Percentiles rank a stretch among this genome's conserved stretches.
Evolutionary conservation across 2,329 filamentous ascomycete species (phyloP).

Genomic region (Hymenoscyphus scutula): DNA sequence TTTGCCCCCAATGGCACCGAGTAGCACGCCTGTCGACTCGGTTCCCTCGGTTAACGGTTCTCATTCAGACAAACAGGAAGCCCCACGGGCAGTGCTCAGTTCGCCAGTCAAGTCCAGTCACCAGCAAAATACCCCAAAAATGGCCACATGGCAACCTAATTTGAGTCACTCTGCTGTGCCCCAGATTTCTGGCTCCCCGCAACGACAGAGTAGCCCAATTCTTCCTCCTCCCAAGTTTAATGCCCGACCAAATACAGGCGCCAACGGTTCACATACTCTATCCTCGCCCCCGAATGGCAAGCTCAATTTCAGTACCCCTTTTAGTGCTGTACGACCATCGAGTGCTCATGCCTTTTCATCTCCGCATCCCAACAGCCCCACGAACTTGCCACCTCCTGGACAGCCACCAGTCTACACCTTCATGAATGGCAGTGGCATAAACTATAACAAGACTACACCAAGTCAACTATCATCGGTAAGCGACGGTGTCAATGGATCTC

Average conservation of each 20-base stretch:
- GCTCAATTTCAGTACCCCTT: constrained; percentile 11
- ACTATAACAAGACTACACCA: constrained; percentile 12
- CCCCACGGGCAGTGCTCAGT: background rate
- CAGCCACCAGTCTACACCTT: constrained; percentile 30
- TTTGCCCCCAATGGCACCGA: constrained; percentile 24
- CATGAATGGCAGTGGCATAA: constrained; percentile 26
- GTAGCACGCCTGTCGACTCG: constrained; percentile 19
- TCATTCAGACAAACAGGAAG: background rate
- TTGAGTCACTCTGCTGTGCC: constrained; percentile 17
- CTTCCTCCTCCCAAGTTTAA: constrained; percentile 10
- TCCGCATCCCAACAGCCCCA: constrained; percentile 35
- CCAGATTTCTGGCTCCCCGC: constrained; percentile 16
- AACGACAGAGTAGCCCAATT: constrained; percentile 13
- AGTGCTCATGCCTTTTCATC: constrained; percentile 36
- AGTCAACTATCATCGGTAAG: constrained; percentile 3
- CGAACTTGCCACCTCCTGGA: constrained; percentile 34
- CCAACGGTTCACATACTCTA: constrained; percentile 9
- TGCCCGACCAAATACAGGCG: constrained; percentile 5
- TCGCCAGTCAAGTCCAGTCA: constrained; percentile 8
- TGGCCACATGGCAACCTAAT: constrained; percentile 18
- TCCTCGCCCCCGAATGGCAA: constrained; percentile 20
- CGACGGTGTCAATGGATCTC: constrained; percentile 11
- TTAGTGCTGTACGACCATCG: constrained; percentile 20
- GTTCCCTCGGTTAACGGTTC: constrained; percentile 20
- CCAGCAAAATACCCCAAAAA: constrained; percentile 13